phyloP scores from a whole-genome alignment of 2,329 filamentous ascomycete genomes.

The Diplocarpon mali region DNA sequence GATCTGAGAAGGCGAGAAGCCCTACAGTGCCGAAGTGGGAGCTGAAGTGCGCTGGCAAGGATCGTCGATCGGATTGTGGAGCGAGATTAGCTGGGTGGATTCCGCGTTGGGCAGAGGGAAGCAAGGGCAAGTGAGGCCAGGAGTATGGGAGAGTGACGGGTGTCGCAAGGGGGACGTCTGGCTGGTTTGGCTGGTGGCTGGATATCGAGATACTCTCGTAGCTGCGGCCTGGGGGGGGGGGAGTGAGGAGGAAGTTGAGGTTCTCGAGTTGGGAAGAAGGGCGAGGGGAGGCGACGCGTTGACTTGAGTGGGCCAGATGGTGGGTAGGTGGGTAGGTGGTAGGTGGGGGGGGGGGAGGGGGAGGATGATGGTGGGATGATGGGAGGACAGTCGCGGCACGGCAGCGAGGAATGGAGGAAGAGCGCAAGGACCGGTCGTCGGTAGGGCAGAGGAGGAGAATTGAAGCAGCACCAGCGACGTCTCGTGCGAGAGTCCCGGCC shows the following conservation, averaged over 20 bases:
- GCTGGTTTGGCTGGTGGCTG: too few species aligned
- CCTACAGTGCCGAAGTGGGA: constrained; percentile 18
- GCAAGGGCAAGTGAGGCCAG: constrained; percentile 17
- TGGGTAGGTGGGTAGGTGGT: neutral
- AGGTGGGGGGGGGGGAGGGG: neutral
- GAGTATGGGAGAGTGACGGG: neutral
- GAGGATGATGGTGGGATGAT: too few species aligned
- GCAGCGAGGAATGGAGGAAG: too few species aligned
- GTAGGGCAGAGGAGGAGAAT: too few species aligned
- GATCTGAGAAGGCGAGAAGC: constrained; percentile 16
- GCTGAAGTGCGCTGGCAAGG: constrained; percentile 21
- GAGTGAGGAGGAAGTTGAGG: constrained; percentile 1
- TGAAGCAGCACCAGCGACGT: too few species aligned
- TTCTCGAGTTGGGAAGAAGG: too few species aligned
- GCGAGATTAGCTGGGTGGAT: constrained; percentile 24
- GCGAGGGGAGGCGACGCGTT: neutral
- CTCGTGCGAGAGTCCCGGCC: too few species aligned
- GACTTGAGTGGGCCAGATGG: neutral
- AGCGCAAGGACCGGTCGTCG: too few species aligned
- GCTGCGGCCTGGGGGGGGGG: neutral
- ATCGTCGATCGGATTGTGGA: constrained; percentile 25
- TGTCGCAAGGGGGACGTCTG: neutral
- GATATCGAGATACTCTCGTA: too few species aligned
- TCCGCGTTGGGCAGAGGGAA: constrained; percentile 17
- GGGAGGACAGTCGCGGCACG: too few species aligned